Base-by-base conservation (phyloP, 2,329 filamentous ascomycete genomes). In the Colletotrichum tropicicola region DNA sequence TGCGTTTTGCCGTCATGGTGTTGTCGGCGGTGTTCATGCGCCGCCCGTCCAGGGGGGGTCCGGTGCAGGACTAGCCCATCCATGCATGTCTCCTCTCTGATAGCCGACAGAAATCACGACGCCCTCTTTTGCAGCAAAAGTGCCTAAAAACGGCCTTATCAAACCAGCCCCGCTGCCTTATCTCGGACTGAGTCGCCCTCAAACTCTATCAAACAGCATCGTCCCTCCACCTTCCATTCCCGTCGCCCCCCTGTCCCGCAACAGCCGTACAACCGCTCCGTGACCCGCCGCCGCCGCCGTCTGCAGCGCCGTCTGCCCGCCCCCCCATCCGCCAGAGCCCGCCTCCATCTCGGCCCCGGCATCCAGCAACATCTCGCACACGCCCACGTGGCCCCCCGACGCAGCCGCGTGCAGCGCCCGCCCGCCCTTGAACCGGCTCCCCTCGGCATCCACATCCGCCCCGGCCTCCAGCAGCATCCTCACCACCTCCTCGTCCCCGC, bases 221-320 rank as follows among this genome's bases (percentile, higher is more conserved):
- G 27, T 32, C 51, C 63, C 63, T 63, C 52, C 63, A 32, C 45
- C 63, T 48, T 63, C 63, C 47, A n/a, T 28, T 32, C 59, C 59
- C 63, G 45, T 62, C 39, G 73, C 72, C 0, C 82, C 82, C 3
- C 74, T 74, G 4, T 74, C 74, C 30, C 74, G 74, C 59, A 85
- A 66, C 5, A 77, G 73, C 59, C 80, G 73, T 3, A 84, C 71
- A 27, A 83, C 69, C 9, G 77, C 77, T 47, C 80, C 73, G 3
- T 79, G 74, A 1, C 77, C 74, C 2, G 73, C 76, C 0, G 84
- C 65, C 8, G 69, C 68, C 13, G 76, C 77, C 3, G 69, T 74
- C 59, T 78, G 76, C 21, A 78, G 48, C 8, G 77, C 73, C 13
- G 75, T 78, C 52, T 75, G 71, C 9, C 71, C 71, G 25, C 41